These are phyloP conservation scores for Cucurbita moschata DNA, from an alignment of 306 rosid species.

Conservation along the genomic window DNA sequence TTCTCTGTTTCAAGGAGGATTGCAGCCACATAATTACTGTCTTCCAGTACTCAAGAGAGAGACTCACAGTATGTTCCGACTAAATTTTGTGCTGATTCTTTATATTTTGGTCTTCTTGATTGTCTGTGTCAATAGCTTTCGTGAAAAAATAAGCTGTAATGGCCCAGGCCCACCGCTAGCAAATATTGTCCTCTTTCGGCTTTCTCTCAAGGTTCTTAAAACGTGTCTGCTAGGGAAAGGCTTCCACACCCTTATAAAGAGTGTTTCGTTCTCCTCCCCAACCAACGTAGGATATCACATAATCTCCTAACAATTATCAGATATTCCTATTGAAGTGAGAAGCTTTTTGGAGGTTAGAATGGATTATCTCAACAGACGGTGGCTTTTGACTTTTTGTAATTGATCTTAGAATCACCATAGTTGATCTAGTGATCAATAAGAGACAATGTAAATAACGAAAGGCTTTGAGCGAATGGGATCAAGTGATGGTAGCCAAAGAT, in stretches of 20 bases:
- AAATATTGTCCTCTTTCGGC: too few relatives aligned
- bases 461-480: not conserved
- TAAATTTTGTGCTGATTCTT: not conserved
- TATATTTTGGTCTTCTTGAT: not conserved
- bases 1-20: slow-evolving; percentile 82
- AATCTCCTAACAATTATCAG: not conserved
- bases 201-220: too few relatives aligned
- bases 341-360: not conserved
- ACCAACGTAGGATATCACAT: too few relatives aligned
- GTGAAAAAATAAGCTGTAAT: not conserved
- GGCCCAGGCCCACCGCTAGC: too few relatives aligned
- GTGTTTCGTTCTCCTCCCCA: too few relatives aligned
- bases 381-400: not conserved
- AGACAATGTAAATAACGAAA: too few relatives aligned
- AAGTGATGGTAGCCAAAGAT: not conserved
- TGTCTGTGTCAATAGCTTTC: not conserved
- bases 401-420: not conserved
- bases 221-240: too few relatives aligned
- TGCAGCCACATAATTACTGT: slow-evolving; percentile 89
- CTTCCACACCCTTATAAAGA: too few relatives aligned
- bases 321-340: not conserved
- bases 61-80: slow-evolving; percentile 46
- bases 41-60: slow-evolving; percentile 75
- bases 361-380: not conserved
- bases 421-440: not conserved